Evolutionary conservation across 208 protist species (phyloP), one percentile per base, ranked within the genome.

Genomic region (Crithidia fasciculata): DNA sequence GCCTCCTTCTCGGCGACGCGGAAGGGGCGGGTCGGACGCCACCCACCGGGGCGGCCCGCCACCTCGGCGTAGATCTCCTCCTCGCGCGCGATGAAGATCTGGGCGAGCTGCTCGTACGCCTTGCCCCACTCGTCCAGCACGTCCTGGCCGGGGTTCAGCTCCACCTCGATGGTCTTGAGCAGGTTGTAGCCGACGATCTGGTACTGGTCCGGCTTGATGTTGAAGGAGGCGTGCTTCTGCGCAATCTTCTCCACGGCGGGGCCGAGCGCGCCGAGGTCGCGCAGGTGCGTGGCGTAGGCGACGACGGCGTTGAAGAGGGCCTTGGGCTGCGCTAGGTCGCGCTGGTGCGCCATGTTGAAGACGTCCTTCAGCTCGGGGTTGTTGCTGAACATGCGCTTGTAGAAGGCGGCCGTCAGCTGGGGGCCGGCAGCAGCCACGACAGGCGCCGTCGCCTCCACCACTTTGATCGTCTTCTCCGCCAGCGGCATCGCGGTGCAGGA

Each of bases 221-320:
- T 57, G 74, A 84, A 81, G 61, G 69, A 70, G 28, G 71, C 71
- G 80, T 84, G 80, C 75, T 84, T 84, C 62, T 81, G 76, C 63
- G 80, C 80, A 47, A 84, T 81, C 71, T 74, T 77, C 80, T 84
- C 80, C 52, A 81, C 76, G 41, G 69, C 72, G 56, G 80, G 74
- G 66, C 68, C 69, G 41, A 84, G 65, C 37, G 73, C 74, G 9
- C 61, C 52, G 49, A 84, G 80, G 60, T 84, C 61, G 49, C 69
- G 80, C 59, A 84, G 80, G 71, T 84, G 68, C 54, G 77, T 76
- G 37, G 80, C 80, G 74, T 84, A 84, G 58, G 70, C 80, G 8
- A 81, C 80, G 19, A 84, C 66, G n/a, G 80, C 63, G 69, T 84
- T 77, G 63, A 84, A 84, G 53, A 84, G 80, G 39, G 80, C 80